Evolutionary conservation across 169 alveolate species (phyloP).

Genomic region (Babesia ovata): DNA sequence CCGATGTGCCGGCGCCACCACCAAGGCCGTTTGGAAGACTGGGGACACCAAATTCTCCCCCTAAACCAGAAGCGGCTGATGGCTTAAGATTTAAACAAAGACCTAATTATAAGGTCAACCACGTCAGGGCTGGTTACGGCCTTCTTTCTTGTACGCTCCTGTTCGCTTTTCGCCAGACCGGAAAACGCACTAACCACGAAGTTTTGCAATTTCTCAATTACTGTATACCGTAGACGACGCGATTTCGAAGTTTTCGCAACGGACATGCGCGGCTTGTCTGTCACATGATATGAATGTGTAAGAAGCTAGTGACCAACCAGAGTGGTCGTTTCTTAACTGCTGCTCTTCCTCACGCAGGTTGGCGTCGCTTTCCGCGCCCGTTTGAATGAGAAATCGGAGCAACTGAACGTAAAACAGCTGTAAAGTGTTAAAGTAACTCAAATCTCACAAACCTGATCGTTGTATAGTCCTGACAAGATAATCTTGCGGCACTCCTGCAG

Average conservation of each 20-base stretch:
- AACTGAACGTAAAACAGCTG: slow-evolving; percentile 64
- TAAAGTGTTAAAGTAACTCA: not conserved
- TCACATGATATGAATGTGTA: not conserved
- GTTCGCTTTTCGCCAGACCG: not conserved
- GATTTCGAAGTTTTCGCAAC: slow-evolving; percentile 52
- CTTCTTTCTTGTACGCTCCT: slow-evolving; percentile 60
- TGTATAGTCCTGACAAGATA: slow-evolving; percentile 27
- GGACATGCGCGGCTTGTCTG: slow-evolving; percentile 62
- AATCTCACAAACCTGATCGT: slow-evolving; percentile 47
- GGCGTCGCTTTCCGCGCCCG: slow-evolving; percentile 44
- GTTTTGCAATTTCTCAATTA: slow-evolving; percentile 55
- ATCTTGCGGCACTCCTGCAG: slow-evolving; percentile 10
- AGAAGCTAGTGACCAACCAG: slow-evolving; percentile 1
- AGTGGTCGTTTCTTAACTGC: slow-evolving; percentile 38
- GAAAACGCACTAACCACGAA: slow-evolving; percentile 49
- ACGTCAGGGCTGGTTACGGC: slow-evolving; percentile 34
- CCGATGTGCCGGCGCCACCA: too few relatives aligned
- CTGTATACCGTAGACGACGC: slow-evolving; percentile 40
- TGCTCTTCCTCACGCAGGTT: slow-evolving; percentile 61
- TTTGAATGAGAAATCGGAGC: slow-evolving; percentile 37
- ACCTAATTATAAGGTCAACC: slow-evolving; percentile 43
- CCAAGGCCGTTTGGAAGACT: not conserved
- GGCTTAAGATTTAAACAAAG: slow-evolving; percentile 42
- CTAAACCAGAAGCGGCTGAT: not conserved
- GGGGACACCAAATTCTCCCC: not conserved